A percentile compares a stretch with the other conserved stretches of the same genome.
These are phyloP conservation scores for Russula emetica DNA, from an alignment of 768 basidiomycete genomes.

Conservation along the genomic window DNA sequence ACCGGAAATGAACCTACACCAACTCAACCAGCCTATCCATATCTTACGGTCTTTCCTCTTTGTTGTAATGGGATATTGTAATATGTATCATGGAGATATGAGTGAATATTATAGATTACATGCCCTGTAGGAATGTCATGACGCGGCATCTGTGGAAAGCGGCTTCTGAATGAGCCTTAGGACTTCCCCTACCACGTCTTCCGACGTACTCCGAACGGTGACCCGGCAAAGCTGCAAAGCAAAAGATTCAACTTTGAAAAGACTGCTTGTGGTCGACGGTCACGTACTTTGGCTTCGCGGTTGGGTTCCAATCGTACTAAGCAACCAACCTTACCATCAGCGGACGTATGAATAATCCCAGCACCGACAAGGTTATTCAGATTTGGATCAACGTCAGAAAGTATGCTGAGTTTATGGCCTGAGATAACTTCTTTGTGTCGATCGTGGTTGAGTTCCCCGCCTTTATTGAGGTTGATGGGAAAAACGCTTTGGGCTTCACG, in stretches of 20 bases:
- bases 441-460: constrained; percentile 69
- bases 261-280: neutral
- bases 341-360: constrained; percentile 93
- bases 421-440: constrained; percentile 72
- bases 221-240: constrained; percentile 73
- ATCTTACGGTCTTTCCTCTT: constrained; percentile 4
- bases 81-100: constrained; percentile 23
- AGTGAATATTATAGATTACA: constrained; percentile 21
- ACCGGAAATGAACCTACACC: constrained; percentile 35
- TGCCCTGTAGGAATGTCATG: constrained; percentile 22
- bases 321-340: constrained; percentile 92
- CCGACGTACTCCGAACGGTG: constrained; percentile 93
- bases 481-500: constrained; percentile 88
- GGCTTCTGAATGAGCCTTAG: constrained; percentile 47
- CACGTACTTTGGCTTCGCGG: constrained; percentile 82
- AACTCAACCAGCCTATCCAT: neutral
- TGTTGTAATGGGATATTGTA: constrained; percentile 18
- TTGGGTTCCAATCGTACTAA: constrained; percentile 92
- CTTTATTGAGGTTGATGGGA: constrained; percentile 61
- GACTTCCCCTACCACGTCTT: constrained; percentile 74
- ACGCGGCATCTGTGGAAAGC: constrained; percentile 33
- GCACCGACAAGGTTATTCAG: constrained; percentile 90
- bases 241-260: neutral
- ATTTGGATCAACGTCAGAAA: constrained; percentile 89
- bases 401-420: constrained; percentile 71